These are phyloP conservation scores for Atkinsonella hypoxylon DNA, from an alignment of 2,329 filamentous ascomycete genomes.

Conservation along the genomic window DNA sequence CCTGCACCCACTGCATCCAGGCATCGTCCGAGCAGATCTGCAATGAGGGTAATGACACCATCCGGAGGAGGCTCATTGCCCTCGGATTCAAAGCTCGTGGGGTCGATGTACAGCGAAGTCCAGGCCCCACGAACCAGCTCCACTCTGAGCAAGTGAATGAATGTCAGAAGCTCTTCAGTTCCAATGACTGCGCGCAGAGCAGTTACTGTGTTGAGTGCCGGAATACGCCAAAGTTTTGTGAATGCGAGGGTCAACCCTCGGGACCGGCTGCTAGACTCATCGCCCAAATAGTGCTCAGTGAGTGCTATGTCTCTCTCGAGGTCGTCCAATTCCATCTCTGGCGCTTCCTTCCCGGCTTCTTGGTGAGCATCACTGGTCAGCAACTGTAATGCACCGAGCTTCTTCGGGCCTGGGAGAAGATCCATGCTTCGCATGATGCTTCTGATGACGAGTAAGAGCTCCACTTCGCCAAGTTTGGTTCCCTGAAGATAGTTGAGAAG, in stretches of 20 bases:
- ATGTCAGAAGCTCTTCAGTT: slow-evolving; percentile 55
- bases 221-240: slow-evolving; percentile 55
- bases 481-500: slow-evolving; percentile 53
- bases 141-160: slow-evolving; percentile 60
- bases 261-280: slow-evolving; percentile 50
- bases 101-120: slow-evolving; percentile 60
- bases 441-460: slow-evolving; percentile 55
- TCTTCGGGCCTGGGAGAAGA: slow-evolving; percentile 33
- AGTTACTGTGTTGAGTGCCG: slow-evolving; percentile 45
- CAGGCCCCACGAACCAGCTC: slow-evolving; percentile 66
- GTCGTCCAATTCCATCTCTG: slow-evolving; percentile 45
- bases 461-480: slow-evolving; percentile 52
- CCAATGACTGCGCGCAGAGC: slow-evolving; percentile 52
- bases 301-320: slow-evolving; percentile 54
- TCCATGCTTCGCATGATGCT: slow-evolving; percentile 59
- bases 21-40: slow-evolving; percentile 58
- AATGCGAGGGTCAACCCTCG: slow-evolving; percentile 56
- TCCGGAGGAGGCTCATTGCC: slow-evolving; percentile 42
- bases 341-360: slow-evolving; percentile 19
- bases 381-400: slow-evolving; percentile 20
- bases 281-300: slow-evolving; percentile 54
- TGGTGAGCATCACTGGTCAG: slow-evolving; percentile 15
- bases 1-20: slow-evolving; percentile 64
- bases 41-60: slow-evolving; percentile 57
- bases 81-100: slow-evolving; percentile 32